These are phyloP conservation scores for Curvularia lunata DNA, from an alignment of 2,329 filamentous ascomycete genomes.

Conservation along the genomic window DNA sequence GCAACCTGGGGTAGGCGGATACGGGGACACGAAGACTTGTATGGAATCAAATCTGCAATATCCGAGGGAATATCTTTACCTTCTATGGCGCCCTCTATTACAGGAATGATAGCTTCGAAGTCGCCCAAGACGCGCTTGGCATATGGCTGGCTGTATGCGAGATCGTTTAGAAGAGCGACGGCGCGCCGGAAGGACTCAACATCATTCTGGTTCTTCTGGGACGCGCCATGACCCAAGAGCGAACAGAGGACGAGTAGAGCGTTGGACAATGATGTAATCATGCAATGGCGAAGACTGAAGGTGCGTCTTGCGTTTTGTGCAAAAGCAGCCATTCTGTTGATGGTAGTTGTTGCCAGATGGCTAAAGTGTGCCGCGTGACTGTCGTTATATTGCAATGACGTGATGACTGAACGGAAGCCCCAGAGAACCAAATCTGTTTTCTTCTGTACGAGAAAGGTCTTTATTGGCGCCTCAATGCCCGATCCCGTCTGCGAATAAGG, in stretches of 20 bases:
- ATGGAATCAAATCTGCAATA: conserved; percentile 32
- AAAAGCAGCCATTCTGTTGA: conserved; percentile 21
- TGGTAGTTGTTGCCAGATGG: conserved; percentile 24
- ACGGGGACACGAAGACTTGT: conserved; percentile 24
- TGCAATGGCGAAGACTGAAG: conserved; percentile 24
- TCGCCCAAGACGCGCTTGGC: conserved; percentile 33
- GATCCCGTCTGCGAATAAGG: conserved; percentile 3
- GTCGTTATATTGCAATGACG: conserved; percentile 31
- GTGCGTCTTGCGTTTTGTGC: conserved; percentile 9
- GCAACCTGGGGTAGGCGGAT: neutral
- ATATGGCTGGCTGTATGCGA: conserved; percentile 21
- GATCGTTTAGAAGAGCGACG: conserved; percentile 20
- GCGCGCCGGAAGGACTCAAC: conserved; percentile 22
- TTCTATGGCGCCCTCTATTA: conserved; percentile 13
- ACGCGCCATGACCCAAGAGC: conserved; percentile 25
- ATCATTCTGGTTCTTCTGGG: conserved; percentile 8
- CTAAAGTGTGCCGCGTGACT: conserved; percentile 20
- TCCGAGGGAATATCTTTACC: conserved; percentile 19
- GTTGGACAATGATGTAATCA: conserved; percentile 25
- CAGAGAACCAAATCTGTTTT: conserved; percentile 36
- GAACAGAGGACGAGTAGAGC: conserved; percentile 31
- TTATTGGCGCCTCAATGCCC: neutral
- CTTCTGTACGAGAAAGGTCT: conserved; percentile 24
- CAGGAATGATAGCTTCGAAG: conserved; percentile 22
- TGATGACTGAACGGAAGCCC: conserved; percentile 30